phyloP scores from a whole-genome alignment of 371 early-diverging fungal genomes.

The Entomophthora muscae region DNA sequence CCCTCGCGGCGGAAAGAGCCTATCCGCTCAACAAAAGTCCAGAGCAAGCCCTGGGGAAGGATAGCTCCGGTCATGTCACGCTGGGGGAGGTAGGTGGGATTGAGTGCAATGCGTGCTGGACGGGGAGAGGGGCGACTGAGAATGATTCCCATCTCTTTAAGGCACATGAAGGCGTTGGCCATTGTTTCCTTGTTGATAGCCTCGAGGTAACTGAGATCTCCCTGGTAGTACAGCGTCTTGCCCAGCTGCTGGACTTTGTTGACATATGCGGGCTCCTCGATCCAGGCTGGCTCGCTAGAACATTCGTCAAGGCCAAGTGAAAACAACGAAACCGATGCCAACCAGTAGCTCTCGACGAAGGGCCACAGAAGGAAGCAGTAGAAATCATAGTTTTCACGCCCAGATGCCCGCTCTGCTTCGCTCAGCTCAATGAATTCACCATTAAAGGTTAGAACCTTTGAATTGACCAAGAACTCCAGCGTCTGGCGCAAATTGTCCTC shows the following conservation, averaged over 20 bases:
- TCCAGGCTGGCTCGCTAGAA: constrained; percentile 23
- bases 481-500: constrained; percentile 50
- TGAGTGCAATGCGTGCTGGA: constrained; percentile 26
- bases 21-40: constrained; percentile 70
- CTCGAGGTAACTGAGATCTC: constrained; percentile 64
- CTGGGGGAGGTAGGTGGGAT: constrained; percentile 34
- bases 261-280: constrained; percentile 46
- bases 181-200: constrained; percentile 74
- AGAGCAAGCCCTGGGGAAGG: constrained; percentile 39
- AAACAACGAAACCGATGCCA: constrained; percentile 23
- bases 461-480: constrained; percentile 32
- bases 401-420: constrained; percentile 47
- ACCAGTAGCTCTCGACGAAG: constrained; percentile 80
- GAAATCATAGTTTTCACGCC: constrained; percentile 76
- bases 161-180: constrained; percentile 49
- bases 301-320: constrained; percentile 7
- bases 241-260: constrained; percentile 58
- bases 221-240: constrained; percentile 64
- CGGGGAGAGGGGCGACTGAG: constrained; percentile 19
- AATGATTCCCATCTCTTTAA: constrained; percentile 50
- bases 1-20: constrained; percentile 71
- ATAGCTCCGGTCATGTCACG: constrained; percentile 26
- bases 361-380: constrained; percentile 79
- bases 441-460: constrained; percentile 30
- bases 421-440: constrained; percentile 36